A percentile compares a stretch with the other conserved stretches of the same genome.
Conservation (phyloP, 345 rosid genomes). For the Luvunga scandens region DNA sequence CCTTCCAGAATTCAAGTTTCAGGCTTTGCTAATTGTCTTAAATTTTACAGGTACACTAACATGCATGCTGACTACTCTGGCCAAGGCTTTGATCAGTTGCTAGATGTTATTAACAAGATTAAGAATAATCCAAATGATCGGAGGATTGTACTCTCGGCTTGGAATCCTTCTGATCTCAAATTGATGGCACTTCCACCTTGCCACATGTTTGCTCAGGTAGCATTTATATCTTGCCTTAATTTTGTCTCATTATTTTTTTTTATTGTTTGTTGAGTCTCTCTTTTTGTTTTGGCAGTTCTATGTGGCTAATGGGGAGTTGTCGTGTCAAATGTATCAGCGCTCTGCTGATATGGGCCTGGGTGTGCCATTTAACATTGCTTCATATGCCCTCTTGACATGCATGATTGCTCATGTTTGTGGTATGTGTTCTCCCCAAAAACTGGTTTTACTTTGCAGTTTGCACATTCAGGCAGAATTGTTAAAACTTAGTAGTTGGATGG, state of each 20-base stretch:
- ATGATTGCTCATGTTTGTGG: conserved; percentile 97
- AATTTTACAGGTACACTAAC: conserved; percentile 65
- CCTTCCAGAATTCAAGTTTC: conserved; percentile 5
- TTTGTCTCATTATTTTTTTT: background rate
- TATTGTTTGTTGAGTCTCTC: background rate
- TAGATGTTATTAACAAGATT: conserved; percentile 84
- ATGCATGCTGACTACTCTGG: conserved; percentile 96
- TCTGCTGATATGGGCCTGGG: conserved; percentile 98
- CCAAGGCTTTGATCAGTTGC: conserved; percentile 94
- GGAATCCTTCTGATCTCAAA: conserved; percentile 96
- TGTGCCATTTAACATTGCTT: conserved; percentile 95
- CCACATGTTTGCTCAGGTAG: conserved; percentile 98
- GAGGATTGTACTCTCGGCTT: conserved; percentile 86
- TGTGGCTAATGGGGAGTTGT: conserved; percentile 85
- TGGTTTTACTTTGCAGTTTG: background rate
- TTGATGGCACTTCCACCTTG: conserved; percentile 98
- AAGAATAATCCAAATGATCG: conserved; percentile 91
- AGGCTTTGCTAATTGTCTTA: background rate
- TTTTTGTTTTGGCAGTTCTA: conserved; percentile 52
- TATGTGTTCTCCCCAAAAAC: conserved; percentile 24
- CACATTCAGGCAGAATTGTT: background rate
- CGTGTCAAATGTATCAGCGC: conserved; percentile 98
- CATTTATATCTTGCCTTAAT: background rate
- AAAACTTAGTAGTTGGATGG: background rate
- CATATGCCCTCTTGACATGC: conserved; percentile 87